These are phyloP conservation scores for Dendrobium catenatum DNA, from an alignment of 106 monocot genomes.

Conservation along the genomic window DNA sequence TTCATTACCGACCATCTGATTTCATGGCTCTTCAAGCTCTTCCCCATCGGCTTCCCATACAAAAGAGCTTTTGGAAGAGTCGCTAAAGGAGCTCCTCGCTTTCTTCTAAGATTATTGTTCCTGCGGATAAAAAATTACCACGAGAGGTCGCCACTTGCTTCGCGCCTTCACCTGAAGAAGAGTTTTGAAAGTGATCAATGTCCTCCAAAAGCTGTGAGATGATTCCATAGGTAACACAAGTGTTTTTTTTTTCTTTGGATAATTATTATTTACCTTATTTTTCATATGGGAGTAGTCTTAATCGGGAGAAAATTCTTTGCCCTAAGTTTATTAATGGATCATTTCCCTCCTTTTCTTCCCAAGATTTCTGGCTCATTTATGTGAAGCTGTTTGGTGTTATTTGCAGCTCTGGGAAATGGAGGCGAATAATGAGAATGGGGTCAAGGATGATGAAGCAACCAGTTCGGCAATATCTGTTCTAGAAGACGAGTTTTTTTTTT, in stretches of 20 bases:
- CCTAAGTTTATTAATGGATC: not conserved
- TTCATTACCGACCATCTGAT: too few relatives aligned
- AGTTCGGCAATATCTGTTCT: slow-evolving; percentile 4
- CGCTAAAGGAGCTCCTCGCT: too few relatives aligned
- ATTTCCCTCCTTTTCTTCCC: not conserved
- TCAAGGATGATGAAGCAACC: not conserved
- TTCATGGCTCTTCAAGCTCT: too few relatives aligned
- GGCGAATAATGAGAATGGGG: not conserved
- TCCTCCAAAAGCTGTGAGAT: not conserved
- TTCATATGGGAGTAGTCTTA: not conserved
- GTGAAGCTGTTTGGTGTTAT: not conserved
- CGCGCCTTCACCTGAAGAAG: too few relatives aligned
- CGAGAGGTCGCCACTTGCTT: too few relatives aligned
- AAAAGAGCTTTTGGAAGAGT: too few relatives aligned
- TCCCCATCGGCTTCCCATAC: too few relatives aligned
- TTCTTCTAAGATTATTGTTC: too few relatives aligned
- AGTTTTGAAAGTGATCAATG: not conserved
- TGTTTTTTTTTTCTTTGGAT: not conserved
- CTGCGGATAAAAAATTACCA: too few relatives aligned
- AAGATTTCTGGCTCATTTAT: not conserved
- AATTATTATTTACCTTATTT: not conserved
- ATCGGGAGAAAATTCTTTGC: not conserved
- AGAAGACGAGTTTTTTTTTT: not conserved
- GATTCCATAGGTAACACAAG: not conserved
- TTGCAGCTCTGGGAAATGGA: not conserved